phyloP scores from a whole-genome alignment of 129 eudicot genomes.

The Flaveria robusta region DNA sequence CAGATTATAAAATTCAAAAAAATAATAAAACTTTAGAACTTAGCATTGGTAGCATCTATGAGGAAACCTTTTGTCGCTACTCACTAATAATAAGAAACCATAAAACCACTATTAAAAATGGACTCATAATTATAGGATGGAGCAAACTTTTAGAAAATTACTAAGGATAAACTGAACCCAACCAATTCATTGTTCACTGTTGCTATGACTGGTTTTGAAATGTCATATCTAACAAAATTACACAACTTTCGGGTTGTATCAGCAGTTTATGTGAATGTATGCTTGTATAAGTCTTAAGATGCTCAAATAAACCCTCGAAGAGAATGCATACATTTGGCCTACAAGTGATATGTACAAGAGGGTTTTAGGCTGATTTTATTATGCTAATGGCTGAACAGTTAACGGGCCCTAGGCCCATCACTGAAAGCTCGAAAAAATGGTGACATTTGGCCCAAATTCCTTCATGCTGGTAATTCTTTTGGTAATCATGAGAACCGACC shows the following conservation, averaged over 20 bases:
- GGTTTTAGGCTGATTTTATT: neutral
- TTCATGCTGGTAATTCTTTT: neutral
- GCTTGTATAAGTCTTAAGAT: neutral
- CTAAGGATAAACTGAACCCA: neutral
- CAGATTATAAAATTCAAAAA: conserved; percentile 9
- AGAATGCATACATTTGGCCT: neutral
- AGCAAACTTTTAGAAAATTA: neutral
- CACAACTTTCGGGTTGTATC: no score
- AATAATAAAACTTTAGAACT: neutral
- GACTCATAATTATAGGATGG: neutral
- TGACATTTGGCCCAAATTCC: neutral
- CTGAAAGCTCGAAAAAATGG: neutral
- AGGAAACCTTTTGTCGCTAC: conserved; percentile 6
- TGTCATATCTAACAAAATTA: no score
- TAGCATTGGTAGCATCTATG: neutral
- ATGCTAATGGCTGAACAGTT: neutral
- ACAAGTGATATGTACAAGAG: neutral
- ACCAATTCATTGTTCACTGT: neutral
- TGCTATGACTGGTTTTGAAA: no score
- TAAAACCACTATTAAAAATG: neutral
- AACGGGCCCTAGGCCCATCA: neutral
- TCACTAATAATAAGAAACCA: neutral
- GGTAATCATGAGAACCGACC: neutral
- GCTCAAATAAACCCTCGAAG: no score
- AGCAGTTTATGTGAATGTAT: neutral